Evolutionary conservation across 176 grass and related monocot genomes (phyloP).

Genomic region (Carex pumila): DNA sequence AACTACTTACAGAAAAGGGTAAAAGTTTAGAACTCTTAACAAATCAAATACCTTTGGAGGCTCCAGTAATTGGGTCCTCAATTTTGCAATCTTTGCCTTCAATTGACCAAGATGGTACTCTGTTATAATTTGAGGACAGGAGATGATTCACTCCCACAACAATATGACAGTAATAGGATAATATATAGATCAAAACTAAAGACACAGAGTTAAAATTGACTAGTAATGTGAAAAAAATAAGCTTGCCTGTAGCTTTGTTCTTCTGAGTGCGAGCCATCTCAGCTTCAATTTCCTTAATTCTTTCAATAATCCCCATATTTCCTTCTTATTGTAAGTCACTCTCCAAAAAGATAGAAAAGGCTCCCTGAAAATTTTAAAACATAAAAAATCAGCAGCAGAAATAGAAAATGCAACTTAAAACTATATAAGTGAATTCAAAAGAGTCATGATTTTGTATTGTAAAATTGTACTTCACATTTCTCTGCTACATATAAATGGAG

Average conservation of each 20-base stretch:
- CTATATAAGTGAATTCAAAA: neutral
- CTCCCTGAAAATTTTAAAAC: neutral
- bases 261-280: slow-evolving; percentile 99
- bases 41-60: slow-evolving; percentile 79
- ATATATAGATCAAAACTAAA: neutral
- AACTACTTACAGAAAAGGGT: neutral
- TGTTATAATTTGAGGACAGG: slow-evolving; percentile 17
- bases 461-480: neutral
- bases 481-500: neutral
- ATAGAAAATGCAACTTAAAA: neutral
- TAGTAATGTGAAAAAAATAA: slow-evolving; percentile 5
- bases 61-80: slow-evolving; percentile 95
- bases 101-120: slow-evolving; percentile 99
- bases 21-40: neutral
- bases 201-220: neutral
- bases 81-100: slow-evolving; percentile 95
- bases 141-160: slow-evolving; percentile 22
- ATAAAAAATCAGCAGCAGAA: neutral
- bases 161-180: neutral
- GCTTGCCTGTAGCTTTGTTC: slow-evolving; percentile 93
- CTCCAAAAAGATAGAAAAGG: neutral
- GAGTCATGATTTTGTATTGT: neutral
- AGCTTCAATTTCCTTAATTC: slow-evolving; percentile 95
- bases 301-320: slow-evolving; percentile 97
- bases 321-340: slow-evolving; percentile 14